phyloP scores from a whole-genome alignment of 352 stramenopile genomes.

The Thalassiosira mediterranea region DNA sequence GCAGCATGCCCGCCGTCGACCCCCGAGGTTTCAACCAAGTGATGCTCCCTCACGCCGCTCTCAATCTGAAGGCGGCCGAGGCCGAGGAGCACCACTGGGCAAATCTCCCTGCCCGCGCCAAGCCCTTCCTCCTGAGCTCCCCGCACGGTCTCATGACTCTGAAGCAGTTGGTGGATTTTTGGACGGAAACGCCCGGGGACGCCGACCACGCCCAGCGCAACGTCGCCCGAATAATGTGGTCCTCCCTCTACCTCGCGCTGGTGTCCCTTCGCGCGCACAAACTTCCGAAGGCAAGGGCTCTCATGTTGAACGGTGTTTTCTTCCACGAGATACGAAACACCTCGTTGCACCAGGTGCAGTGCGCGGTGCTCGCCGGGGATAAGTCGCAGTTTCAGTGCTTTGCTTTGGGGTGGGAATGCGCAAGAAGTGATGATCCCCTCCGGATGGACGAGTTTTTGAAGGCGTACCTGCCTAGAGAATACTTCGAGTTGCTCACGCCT shows the following conservation, averaged over 20 bases:
- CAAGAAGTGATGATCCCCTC: too few species aligned
- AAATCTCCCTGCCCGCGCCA: neutral
- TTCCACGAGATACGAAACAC: slow-evolving; percentile 1
- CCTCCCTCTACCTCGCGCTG: neutral
- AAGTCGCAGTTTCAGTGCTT: too few species aligned
- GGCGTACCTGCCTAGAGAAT: too few species aligned
- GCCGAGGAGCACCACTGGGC: neutral
- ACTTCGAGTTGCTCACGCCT: too few species aligned
- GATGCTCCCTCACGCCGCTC: neutral
- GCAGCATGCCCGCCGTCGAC: slow-evolving; percentile 3
- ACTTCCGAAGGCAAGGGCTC: neutral
- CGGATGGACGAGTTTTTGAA: too few species aligned
- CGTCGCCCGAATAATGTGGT: neutral
- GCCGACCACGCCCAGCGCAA: too few species aligned
- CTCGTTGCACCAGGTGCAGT: neutral
- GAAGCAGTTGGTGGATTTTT: neutral
- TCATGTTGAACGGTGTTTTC: slow-evolving; percentile 2
- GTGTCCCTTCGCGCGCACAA: neutral
- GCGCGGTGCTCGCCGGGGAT: neutral
- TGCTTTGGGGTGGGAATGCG: too few species aligned
- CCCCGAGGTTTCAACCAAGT: neutral
- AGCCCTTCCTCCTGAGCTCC: neutral
- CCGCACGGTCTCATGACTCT: neutral
- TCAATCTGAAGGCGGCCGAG: neutral
- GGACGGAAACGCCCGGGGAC: too few species aligned